Conservation (phyloP, 1,284 basidiomycete genomes). For the Cutaneotrichosporon spelunceum region DNA sequence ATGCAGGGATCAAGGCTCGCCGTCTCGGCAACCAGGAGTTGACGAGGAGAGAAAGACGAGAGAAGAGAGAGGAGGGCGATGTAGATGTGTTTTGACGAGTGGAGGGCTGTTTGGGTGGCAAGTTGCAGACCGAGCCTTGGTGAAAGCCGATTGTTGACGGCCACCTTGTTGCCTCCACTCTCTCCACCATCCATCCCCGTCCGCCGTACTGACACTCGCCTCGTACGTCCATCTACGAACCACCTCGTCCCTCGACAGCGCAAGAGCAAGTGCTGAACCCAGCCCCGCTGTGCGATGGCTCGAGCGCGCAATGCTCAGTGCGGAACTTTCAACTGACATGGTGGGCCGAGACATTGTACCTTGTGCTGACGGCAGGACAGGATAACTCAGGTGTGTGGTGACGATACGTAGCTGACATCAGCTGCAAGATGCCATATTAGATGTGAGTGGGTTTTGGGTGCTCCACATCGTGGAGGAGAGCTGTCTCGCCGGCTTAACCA, state of each 20-base stretch:
- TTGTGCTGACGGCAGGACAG: constrained; percentile 40
- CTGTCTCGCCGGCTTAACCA: too few relatives aligned
- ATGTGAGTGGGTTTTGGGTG: constrained; percentile 31
- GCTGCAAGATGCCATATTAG: constrained; percentile 52
- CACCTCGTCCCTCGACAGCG: background rate
- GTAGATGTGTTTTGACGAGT: background rate
- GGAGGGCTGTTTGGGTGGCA: background rate
- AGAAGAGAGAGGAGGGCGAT: background rate
- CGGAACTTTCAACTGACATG: constrained; percentile 52
- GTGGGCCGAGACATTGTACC: constrained; percentile 23
- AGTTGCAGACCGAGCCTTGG: too few relatives aligned
- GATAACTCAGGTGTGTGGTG: constrained; percentile 43
- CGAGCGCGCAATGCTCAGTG: constrained; percentile 46
- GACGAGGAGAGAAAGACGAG: background rate
- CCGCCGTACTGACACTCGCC: constrained; percentile 6
- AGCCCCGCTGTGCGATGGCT: constrained; percentile 23
- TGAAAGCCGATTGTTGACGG: constrained; percentile 4
- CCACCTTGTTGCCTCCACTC: constrained; percentile 2
- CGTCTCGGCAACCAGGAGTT: background rate
- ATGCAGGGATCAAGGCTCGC: background rate
- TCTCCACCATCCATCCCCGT: constrained; percentile 1
- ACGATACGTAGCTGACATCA: constrained; percentile 17
- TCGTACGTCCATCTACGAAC: constrained; percentile 1
- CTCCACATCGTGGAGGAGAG: background rate
- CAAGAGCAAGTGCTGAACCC: background rate